Evolutionary conservation across 345 rosid genomes (phyloP), one percentile per base, ranked within the genome.

Genomic region (Moricandia arvensis): DNA sequence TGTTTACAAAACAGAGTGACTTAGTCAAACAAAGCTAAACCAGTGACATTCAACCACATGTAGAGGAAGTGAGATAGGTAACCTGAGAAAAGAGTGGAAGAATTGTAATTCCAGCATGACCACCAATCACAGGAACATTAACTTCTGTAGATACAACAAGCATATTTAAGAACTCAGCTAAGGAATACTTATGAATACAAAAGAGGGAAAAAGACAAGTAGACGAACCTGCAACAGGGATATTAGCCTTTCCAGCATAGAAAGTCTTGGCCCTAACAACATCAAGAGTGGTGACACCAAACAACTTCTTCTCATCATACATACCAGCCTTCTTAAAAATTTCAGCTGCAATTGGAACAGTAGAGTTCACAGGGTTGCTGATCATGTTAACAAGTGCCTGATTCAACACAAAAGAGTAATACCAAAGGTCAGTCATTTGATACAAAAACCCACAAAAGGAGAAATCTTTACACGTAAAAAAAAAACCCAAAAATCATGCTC

Each of bases 261-360:
- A 88, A 79, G 96, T 88, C 84, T 81, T 86, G 67, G 96, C 96
- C 77, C 96, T 85, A 57, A 90, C 93, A 51, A 88, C 91, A 63
- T 90, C 96, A 70, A 90, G 91, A 59, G 96, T 88, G n/a, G 96
- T 88, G 31, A 88, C 93, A 63, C 96, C 96, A 66, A 90, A 87
- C 77, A 90, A 68, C 69, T 80, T 90, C 84, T 78, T 90, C 63
- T 81, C 89, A 71, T 87, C 82, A 49, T 87, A 90, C 4, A 85
- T 87, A 71, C 96, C 93, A 26, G 90, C 96, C 75, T 87, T 87
- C 83, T 88, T 90, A 68, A 90, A 90, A 54, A 90, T 80, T 84
- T 90, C 96, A 33, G 93, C 82, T 0, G 91, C 91, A 31, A 90
- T 90, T 0, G 93, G 93, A 53, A 90, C 93, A 0, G 91, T 90